These are phyloP conservation scores for Zygosaccharomyces kombuchaensis DNA, from an alignment of 805 yeast genomes.

Conservation along the genomic window DNA sequence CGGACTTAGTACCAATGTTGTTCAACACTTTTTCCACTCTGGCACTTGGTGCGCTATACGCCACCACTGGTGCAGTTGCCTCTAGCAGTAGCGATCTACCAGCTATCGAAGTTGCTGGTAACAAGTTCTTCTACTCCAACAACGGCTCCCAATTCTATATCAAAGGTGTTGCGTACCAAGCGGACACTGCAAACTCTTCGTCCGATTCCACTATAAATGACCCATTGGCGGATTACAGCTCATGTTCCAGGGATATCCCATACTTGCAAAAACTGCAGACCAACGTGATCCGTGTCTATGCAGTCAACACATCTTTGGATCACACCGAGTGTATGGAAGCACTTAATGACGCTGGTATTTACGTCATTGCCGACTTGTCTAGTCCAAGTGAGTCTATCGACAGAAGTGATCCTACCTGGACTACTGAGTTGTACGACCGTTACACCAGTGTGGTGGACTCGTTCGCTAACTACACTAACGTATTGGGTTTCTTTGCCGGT, in stretches of 20 bases:
- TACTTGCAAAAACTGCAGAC: slow-evolving; percentile 58
- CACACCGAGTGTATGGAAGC: slow-evolving; percentile 66
- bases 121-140: slow-evolving; percentile 70
- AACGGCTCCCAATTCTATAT: slow-evolving; percentile 77
- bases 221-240: slow-evolving; percentile 59
- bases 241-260: slow-evolving; percentile 72
- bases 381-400: slow-evolving; percentile 61
- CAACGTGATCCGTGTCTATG: slow-evolving; percentile 73
- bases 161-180: slow-evolving; percentile 78
- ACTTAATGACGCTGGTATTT: slow-evolving; percentile 70
- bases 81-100: slow-evolving; percentile 43
- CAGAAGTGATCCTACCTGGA: slow-evolving; percentile 63
- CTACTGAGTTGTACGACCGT: slow-evolving; percentile 55
- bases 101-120: slow-evolving; percentile 67
- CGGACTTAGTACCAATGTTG: slow-evolving; percentile 23
- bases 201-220: slow-evolving; percentile 50
- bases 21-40: slow-evolving; percentile 36
- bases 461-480: slow-evolving; percentile 65
- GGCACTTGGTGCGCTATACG: slow-evolving; percentile 30
- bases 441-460: slow-evolving; percentile 66
- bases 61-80: slow-evolving; percentile 35
- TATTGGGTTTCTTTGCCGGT: slow-evolving; percentile 82
- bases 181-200: slow-evolving; percentile 51
- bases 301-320: slow-evolving; percentile 58
- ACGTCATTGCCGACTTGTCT: slow-evolving; percentile 74